These are phyloP conservation scores for Gossypium herbaceum DNA, from an alignment of 345 rosid species.

Conservation along the genomic window DNA sequence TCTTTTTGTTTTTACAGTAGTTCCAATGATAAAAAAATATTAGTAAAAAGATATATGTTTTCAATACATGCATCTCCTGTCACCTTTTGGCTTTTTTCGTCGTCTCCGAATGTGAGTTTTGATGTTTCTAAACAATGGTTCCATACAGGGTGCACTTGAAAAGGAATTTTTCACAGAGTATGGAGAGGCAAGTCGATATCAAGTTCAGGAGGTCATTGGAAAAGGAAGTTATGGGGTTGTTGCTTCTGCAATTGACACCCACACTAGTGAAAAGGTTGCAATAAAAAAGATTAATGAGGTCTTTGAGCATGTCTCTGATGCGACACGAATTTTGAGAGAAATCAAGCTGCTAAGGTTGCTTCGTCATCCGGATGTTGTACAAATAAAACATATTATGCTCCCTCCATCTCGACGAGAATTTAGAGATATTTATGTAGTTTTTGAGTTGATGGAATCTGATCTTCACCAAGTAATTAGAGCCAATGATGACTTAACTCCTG, in stretches of 20 bases:
- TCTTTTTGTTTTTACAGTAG: neutral
- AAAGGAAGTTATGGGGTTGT: conserved; percentile 99
- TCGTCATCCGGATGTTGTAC: conserved; percentile 91
- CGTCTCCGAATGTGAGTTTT: neutral
- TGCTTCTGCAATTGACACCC: conserved; percentile 80
- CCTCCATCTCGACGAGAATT: conserved; percentile 98
- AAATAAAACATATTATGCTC: conserved; percentile 92
- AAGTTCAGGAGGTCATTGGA: conserved; percentile 89
- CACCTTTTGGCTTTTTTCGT: neutral
- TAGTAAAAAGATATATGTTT: neutral
- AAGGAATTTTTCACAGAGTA: conserved; percentile 93
- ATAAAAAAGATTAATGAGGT: conserved; percentile 96
- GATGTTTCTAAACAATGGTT: neutral
- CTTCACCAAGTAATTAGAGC: conserved; percentile 97
- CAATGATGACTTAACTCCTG: conserved; percentile 93
- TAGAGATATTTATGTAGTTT: conserved; percentile 87
- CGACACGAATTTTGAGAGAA: conserved; percentile 93
- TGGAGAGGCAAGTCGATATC: conserved; percentile 88
- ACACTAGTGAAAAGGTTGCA: conserved; percentile 85
- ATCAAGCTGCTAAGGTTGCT: conserved; percentile 89
- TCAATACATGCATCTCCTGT: neutral
- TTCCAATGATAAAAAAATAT: neutral
- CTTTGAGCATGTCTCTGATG: conserved; percentile 96
- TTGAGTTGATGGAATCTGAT: conserved; percentile 98
- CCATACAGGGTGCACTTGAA: conserved; percentile 50